phyloP scores from a whole-genome alignment of 768 basidiomycete species.

The Psilocybe tampanensis region DNA sequence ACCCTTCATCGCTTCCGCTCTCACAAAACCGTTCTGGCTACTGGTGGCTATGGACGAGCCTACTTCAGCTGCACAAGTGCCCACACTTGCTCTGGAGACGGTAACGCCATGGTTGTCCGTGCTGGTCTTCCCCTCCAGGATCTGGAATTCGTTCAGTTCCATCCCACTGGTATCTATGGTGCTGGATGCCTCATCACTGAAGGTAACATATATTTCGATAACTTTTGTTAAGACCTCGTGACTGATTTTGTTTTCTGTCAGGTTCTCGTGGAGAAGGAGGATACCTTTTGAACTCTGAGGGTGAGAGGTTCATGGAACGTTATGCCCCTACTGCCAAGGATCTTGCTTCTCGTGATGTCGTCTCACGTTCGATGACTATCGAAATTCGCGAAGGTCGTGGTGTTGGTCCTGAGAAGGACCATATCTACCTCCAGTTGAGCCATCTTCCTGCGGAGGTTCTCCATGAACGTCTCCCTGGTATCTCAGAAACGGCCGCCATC shows the following conservation, averaged over 20 bases:
- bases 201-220: slow-evolving; percentile 47
- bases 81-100: slow-evolving; percentile 98
- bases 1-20: slow-evolving; percentile 98
- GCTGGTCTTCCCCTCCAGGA: slow-evolving; percentile 97
- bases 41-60: slow-evolving; percentile 96
- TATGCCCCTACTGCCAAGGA: slow-evolving; percentile 99
- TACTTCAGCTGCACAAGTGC: slow-evolving; percentile 99
- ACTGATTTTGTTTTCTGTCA: slow-evolving; percentile 27
- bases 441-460: slow-evolving; percentile 96
- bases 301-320: slow-evolving; percentile 99
- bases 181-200: slow-evolving; percentile 99
- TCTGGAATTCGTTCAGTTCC: slow-evolving; percentile 99
- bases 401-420: slow-evolving; percentile 98
- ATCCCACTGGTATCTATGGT: slow-evolving; percentile 99
- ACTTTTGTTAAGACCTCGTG: background rate
- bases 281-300: slow-evolving; percentile 96
- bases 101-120: slow-evolving; percentile 97
- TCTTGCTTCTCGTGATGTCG: slow-evolving; percentile 98
- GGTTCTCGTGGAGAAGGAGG: slow-evolving; percentile 99
- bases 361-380: slow-evolving; percentile 98
- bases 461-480: slow-evolving; percentile 96
- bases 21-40: slow-evolving; percentile 98
- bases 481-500: slow-evolving; percentile 98
- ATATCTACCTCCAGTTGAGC: slow-evolving; percentile 94
- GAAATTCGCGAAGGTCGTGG: slow-evolving; percentile 99